Evolutionary conservation across 306 rosid genomes (phyloP), one percentile per base, ranked within the genome.

Genomic region (Cajanus cajan): DNA sequence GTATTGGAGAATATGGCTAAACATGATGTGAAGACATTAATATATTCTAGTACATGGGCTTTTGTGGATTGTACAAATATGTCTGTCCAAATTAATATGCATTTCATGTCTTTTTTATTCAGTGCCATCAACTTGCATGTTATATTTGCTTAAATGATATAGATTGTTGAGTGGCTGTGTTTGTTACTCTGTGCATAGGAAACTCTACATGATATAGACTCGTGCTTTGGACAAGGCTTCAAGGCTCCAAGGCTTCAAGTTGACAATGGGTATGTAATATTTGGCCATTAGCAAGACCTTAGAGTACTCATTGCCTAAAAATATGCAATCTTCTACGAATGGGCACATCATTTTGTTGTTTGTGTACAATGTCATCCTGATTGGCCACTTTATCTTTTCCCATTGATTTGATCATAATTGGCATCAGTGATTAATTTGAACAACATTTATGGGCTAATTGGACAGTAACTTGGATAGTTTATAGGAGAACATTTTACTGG

Each of bases 181-280:
- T 73, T 39, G 37, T 70, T 61, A 34, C 18, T 59, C 43, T 78
- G 1, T 76, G 37, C 65, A 81, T 63, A 95, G 99, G 85, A 95
- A 95, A 85, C 96, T 95, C 81, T 95, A 88, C 31, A 95, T 95
- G 98, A 91, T n/a, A n/a, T n/a, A n/a, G n/a, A n/a, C n/a, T n/a
- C n/a, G n/a, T n/a, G n/a, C n/a, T n/a, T n/a, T n/a, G n/a, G n/a
- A n/a, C n/a, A n/a, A n/a, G n/a, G n/a, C n/a, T n/a, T n/a, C n/a
- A n/a, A n/a, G n/a, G 97, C 98, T 72, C 98, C 98, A 33, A 90
- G 98, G 85, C 97, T 92, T 68, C 97, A 92, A 89, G 93, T 94
- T 73, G 98, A 94, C 79, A 92, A 94, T 73, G 97, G 97, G 98
- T 94, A 89, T 44, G 85, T 81, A 66, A 65, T 55, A 61, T 52